phyloP scores from a whole-genome alignment of 345 rosid genomes.

The Nephelium lappaceum region DNA sequence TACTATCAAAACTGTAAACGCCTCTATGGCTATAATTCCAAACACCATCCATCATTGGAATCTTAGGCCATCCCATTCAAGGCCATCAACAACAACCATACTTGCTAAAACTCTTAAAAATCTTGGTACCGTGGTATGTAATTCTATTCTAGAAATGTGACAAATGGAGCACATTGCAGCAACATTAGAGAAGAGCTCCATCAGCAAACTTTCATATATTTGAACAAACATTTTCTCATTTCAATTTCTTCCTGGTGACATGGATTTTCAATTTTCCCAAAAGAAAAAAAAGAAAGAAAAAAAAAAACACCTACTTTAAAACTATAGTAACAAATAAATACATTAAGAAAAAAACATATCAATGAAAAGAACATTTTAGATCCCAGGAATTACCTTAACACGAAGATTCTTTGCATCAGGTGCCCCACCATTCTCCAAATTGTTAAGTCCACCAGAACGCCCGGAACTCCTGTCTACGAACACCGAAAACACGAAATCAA shows the following conservation, averaged over 20 bases:
- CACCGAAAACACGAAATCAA: conserved; percentile 19
- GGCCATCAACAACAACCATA: neutral
- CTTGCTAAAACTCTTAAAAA: neutral
- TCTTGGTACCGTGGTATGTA: neutral
- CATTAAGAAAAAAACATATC: neutral
- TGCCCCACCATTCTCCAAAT: conserved; percentile 47
- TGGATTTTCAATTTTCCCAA: neutral
- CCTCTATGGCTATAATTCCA: neutral
- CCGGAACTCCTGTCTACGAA: conserved; percentile 70
- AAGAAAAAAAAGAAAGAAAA: neutral
- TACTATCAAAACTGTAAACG: neutral
- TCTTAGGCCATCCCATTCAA: neutral
- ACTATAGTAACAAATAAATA: neutral
- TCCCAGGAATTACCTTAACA: conserved; percentile 58
- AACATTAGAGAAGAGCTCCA: neutral
- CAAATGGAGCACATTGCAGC: too few species aligned
- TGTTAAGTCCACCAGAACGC: conserved; percentile 55
- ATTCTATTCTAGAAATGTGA: neutral
- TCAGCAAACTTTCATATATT: neutral
- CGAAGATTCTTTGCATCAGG: conserved; percentile 80
- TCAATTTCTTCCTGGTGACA: neutral
- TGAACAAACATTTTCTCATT: neutral
- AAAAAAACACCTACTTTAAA: neutral
- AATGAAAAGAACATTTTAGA: neutral
- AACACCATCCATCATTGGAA: neutral